Base-by-base conservation (phyloP, 441 rosid genomes). In the Pelargonium fulgidum region DNA sequence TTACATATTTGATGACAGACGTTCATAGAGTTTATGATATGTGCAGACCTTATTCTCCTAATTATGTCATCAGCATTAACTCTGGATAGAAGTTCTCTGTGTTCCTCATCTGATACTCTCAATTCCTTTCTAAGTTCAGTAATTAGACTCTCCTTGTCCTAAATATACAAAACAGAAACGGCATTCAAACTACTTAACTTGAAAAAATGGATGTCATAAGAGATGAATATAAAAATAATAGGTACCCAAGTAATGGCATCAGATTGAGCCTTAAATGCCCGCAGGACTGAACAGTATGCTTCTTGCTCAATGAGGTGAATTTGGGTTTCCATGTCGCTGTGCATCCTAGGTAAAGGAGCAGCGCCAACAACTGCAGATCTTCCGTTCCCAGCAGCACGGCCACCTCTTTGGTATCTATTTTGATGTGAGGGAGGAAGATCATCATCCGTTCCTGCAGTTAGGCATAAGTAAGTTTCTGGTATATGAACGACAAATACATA, bases 201-300 rank as follows among this genome's bases (percentile, higher is more conserved):
- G 7, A 42, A 10, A 62, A 33, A 10, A 58, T 62, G 45, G 41
- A 59, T 52, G 22, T 48, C 24, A 68, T 19, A 66, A 22, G 13
- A 33, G 66, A 39, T 19, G 14, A 62, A 16, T 7, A 39, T 7
- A 3, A 19, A 45, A 67, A 47, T 17, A 70, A 77, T 48, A 66
- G 22, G 77, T 89, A 95, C 99, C 98, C 98, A 95, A 71, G 97
- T 83, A 69, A 95, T 84, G 75, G 96, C 98, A 83, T 95, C 98
- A 24, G 99, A 95, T 75, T 89, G 99, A 74, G 98, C 99, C 87
- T 88, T 91, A 82, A 95, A 95, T 39, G 99, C 99, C 66, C 97
- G 90, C 68, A 95, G 83, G 61, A 95, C 87, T 1, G 97, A 85
- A 76, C 86, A 76, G 73, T 95, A 95, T 8, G 98, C 96, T 77